phyloP scores from a whole-genome alignment of 139 green algal genomes.

The Chlorella sp. region DNA sequence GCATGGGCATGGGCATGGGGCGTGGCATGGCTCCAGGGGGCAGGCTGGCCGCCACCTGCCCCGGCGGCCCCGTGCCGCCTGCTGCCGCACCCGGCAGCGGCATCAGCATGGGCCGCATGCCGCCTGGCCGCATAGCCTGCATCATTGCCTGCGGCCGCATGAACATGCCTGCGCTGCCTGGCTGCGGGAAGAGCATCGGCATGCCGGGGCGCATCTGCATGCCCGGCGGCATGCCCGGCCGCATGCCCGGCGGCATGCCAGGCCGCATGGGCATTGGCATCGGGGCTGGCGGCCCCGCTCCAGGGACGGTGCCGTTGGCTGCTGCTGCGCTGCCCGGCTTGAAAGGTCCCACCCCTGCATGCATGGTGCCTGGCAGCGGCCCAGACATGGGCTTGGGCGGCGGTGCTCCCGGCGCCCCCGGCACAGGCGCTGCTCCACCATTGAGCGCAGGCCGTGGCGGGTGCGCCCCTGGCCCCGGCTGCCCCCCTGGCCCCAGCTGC shows the following conservation, averaged over 20 bases:
- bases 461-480: background rate
- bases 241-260: background rate
- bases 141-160: slow-evolving; percentile 16
- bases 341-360: background rate
- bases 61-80: background rate
- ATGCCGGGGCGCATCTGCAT: slow-evolving; percentile 2
- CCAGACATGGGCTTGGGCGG: background rate
- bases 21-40: background rate
- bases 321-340: background rate
- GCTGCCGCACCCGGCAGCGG: slow-evolving; percentile 11
- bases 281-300: background rate
- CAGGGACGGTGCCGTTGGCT: background rate
- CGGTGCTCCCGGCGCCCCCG: background rate
- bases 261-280: background rate
- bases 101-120: slow-evolving; percentile 13
- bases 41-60: background rate
- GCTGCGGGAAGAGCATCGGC: slow-evolving; percentile 8
- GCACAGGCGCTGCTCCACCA: background rate
- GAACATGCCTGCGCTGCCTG: slow-evolving; percentile 11
- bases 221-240: background rate
- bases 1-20: background rate
- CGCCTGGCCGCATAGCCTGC: background rate
- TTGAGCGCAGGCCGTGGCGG: background rate
- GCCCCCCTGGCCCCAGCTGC: background rate
- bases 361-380: background rate